phyloP scores from a whole-genome alignment of 2,329 filamentous ascomycete species.

The Nannizziopsis arthrosporioides region DNA sequence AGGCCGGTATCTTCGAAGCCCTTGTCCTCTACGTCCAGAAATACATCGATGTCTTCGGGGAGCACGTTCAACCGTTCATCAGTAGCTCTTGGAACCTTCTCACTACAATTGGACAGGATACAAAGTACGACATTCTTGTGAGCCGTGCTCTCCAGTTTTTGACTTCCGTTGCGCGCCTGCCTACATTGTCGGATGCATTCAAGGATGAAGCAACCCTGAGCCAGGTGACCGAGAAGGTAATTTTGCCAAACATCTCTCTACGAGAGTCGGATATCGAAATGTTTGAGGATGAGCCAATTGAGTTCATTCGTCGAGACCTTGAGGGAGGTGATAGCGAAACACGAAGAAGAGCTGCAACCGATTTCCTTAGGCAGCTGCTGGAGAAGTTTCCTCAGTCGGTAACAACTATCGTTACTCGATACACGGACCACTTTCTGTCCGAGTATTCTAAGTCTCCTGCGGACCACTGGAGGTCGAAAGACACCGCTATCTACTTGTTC shows the following conservation, averaged over 20 bases:
- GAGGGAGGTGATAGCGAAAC: slow-evolving; percentile 96
- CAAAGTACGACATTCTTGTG: slow-evolving; percentile 86
- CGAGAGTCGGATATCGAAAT: slow-evolving; percentile 89
- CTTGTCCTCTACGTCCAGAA: slow-evolving; percentile 86
- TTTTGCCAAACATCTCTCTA: slow-evolving; percentile 81
- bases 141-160: slow-evolving; percentile 92
- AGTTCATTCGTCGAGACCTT: slow-evolving; percentile 89
- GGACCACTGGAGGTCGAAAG: slow-evolving; percentile 89
- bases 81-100: slow-evolving; percentile 83
- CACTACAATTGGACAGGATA: slow-evolving; percentile 72
- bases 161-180: slow-evolving; percentile 71
- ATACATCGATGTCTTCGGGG: slow-evolving; percentile 85
- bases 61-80: slow-evolving; percentile 71
- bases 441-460: slow-evolving; percentile 57
- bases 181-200: slow-evolving; percentile 71
- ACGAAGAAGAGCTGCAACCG: slow-evolving; percentile 77
- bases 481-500: slow-evolving; percentile 95
- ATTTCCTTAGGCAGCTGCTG: slow-evolving; percentile 81
- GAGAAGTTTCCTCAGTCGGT: slow-evolving; percentile 78
- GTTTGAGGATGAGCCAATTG: slow-evolving; percentile 97
- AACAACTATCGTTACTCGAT: slow-evolving; percentile 73
- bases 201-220: slow-evolving; percentile 67
- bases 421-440: slow-evolving; percentile 72
- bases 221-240: slow-evolving; percentile 89
- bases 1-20: slow-evolving; percentile 85